Percentiles rank a stretch among this genome's conserved stretches.
Conservation (phyloP, 331 rosid genomes). For the Malus hybrid region DNA sequence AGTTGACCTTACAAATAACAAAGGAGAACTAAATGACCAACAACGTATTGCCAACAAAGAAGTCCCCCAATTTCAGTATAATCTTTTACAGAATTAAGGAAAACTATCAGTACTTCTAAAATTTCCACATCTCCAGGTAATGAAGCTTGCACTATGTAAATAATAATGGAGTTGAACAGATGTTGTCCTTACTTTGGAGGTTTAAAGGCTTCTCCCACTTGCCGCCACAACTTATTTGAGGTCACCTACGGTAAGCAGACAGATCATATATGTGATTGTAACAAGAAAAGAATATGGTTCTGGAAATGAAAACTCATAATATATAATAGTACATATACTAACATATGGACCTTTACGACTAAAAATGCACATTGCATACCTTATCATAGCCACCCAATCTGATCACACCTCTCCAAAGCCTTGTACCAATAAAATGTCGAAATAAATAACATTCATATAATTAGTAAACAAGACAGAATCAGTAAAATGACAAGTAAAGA, state of each 20-base stretch:
- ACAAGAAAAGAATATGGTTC: slow-evolving; percentile 7
- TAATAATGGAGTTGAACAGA: background rate
- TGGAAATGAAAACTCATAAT: slow-evolving; percentile 7
- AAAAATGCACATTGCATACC: slow-evolving; percentile 34
- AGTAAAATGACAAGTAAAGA: slow-evolving; percentile 6
- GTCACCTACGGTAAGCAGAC: slow-evolving; percentile 59
- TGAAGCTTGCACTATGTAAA: background rate
- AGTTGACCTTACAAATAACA: background rate
- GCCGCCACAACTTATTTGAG: slow-evolving; percentile 92
- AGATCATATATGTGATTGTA: slow-evolving; percentile 16
- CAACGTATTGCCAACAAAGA: background rate
- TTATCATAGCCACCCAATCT: slow-evolving; percentile 99
- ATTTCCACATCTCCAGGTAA: background rate
- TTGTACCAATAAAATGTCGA: slow-evolving; percentile 16
- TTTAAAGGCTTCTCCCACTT: slow-evolving; percentile 97
- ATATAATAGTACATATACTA: background rate
- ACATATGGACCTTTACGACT: background rate
- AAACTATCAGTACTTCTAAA: background rate
- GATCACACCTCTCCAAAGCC: slow-evolving; percentile 93
- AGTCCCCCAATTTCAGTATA: background rate
- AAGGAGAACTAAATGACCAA: background rate
- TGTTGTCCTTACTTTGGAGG: slow-evolving; percentile 83
- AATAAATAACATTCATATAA: slow-evolving; percentile 7
- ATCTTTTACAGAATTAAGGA: background rate
- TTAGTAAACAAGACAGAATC: background rate